Evolutionary conservation across 805 yeast species (phyloP), one percentile per base, ranked within the genome.

Genomic region (Priceomyces melissophilus): DNA sequence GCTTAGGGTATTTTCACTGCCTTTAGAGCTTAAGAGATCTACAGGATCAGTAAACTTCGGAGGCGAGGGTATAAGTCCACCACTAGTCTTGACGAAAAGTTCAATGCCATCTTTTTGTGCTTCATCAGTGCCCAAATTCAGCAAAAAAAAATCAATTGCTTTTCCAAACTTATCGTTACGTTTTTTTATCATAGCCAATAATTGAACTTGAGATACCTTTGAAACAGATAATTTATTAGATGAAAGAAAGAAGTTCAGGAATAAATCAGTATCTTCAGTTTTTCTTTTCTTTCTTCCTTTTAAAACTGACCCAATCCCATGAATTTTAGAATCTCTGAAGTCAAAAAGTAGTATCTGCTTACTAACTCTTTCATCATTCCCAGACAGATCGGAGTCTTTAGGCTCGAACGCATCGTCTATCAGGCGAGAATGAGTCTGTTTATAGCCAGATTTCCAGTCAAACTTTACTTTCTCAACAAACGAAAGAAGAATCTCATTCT

Each of bases 311-410:
- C 67, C 63, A 59, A 75, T 32, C 65, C 75, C 68, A 70, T 77
- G 48, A 65, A 78, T 51, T 67, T 75, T 52, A 10, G 84, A 86
- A 58, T 90, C 96, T 12, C 78, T 70, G 58, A 90, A 87, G 48
- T 84, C 90, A 54, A 90, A 84, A 1, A 87, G 69, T 20, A 90
- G 65, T 7, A 86, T 53, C 47, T 82, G 89, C 14, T 72, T 68
- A 0, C 69, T 58, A 9, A 54, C 56, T 57, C 58, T 11, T 29
- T 11, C 11, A 46, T 3, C 62, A 64, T 8, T 59, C 40, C 33
- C 66, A 61, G 78, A 84, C 9, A 66, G 61, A 39, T 34, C 66
- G 62, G 78, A 83, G 9, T 66, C 62, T 31, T 78, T 80, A 35
- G 77, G 75, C 50, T 79, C 83, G 31, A 77, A 68, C 38, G 67